Evolutionary conservation across 768 basidiomycete genomes (phyloP).

Genomic region (Rhodotorula kratochvilovae): DNA sequence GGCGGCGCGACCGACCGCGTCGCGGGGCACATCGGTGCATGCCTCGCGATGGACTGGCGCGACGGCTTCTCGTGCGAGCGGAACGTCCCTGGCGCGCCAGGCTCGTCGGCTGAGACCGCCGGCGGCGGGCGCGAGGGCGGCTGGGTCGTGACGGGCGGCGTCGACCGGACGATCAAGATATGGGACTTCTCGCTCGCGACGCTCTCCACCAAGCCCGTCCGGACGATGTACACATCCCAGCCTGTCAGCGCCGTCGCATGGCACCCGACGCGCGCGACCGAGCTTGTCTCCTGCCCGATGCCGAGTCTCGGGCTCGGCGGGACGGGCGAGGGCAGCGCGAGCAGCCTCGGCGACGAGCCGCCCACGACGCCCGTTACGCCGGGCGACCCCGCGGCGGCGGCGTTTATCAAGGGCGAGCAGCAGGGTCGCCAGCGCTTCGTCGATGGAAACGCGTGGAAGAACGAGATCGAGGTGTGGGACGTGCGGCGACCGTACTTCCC

Average conservation of each 20-base stretch:
- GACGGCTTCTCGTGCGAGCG: constrained; percentile 25
- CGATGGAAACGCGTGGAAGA: constrained; percentile 27
- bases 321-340: constrained; percentile 7
- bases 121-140: constrained; percentile 34
- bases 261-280: constrained; percentile 32
- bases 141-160: constrained; percentile 40
- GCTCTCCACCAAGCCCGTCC: constrained; percentile 30
- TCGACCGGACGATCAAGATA: constrained; percentile 40
- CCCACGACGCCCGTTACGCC: constrained; percentile 5
- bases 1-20: constrained; percentile 37
- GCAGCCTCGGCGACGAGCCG: not conserved
- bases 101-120: constrained; percentile 7
- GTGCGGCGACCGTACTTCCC: constrained; percentile 34
- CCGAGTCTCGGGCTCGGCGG: constrained; percentile 7
- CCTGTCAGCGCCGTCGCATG: constrained; percentile 31
- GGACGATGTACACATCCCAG: constrained; percentile 30
- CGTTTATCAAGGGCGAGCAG: constrained; percentile 1
- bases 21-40: constrained; percentile 35
- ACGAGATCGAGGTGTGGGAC: constrained; percentile 39
- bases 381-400: not conserved
- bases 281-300: constrained; percentile 28
- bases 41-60: constrained; percentile 39
- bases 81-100: not conserved
- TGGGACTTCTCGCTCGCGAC: constrained; percentile 37
- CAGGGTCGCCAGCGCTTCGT: no score